phyloP scores from a whole-genome alignment of 371 early-diverging fungal species.

The Syncephalastrum contaminatum region DNA sequence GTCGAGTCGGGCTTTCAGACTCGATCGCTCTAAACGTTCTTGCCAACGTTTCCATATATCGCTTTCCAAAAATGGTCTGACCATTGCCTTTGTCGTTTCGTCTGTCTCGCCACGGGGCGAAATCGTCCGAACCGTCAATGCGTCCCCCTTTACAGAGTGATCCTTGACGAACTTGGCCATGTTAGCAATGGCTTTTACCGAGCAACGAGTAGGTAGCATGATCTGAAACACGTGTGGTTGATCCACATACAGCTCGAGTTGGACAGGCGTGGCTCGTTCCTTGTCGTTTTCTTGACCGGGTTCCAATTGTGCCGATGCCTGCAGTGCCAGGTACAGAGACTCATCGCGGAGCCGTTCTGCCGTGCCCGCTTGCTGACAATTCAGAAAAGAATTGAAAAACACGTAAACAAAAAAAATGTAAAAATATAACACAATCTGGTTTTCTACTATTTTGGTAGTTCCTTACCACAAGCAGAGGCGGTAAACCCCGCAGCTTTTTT shows the following conservation, averaged over 20 bases:
- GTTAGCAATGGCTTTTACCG: constrained; percentile 18
- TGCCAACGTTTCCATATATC: constrained; percentile 31
- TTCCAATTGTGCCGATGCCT: constrained; percentile 29
- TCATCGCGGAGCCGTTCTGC: constrained; percentile 72
- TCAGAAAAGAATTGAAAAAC: background rate
- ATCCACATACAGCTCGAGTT: constrained; percentile 56
- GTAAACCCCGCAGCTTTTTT: constrained; percentile 35
- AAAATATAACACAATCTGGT: background rate
- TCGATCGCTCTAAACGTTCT: constrained; percentile 17
- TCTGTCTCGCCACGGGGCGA: constrained; percentile 22
- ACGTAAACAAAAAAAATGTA: background rate
- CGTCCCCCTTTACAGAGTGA: constrained; percentile 3
- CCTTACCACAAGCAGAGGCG: constrained; percentile 45
- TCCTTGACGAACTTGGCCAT: constrained; percentile 27
- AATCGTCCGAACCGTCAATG: constrained; percentile 13
- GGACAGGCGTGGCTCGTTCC: constrained; percentile 21
- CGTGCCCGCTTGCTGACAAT: constrained; percentile 59
- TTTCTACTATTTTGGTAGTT: background rate
- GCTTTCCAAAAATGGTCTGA: constrained; percentile 11
- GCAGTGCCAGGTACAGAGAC: constrained; percentile 39
- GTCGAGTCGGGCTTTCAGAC: constrained; percentile 23
- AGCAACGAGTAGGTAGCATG: constrained; percentile 28
- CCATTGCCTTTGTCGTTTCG: constrained; percentile 17
- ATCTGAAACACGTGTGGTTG: constrained; percentile 81
- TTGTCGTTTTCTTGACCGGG: constrained; percentile 16